phyloP scores from a whole-genome alignment of 108 stramenopile species.

The Mediolabrus comicus region DNA sequence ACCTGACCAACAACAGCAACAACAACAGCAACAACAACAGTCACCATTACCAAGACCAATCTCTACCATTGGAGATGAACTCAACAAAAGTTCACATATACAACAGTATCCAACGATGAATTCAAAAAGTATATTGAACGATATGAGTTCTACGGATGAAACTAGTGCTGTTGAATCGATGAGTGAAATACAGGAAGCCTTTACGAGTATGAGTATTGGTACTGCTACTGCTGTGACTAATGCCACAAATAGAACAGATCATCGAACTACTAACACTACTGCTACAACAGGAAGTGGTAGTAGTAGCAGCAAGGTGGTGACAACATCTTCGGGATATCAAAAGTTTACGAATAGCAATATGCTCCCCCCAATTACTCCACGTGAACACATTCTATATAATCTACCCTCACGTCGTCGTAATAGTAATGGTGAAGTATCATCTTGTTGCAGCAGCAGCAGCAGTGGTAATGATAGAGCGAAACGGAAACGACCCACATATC shows the following conservation, averaged over 20 bases:
- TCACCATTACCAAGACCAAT: neutral
- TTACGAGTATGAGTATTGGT: neutral
- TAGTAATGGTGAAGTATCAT: neutral
- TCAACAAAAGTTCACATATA: neutral
- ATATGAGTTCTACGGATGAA: neutral
- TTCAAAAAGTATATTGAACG: neutral
- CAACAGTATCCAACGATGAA: neutral
- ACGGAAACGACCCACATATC: conserved; percentile 27
- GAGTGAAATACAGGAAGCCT: neutral
- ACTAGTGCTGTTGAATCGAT: neutral
- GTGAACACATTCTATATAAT: neutral
- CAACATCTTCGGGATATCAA: neutral
- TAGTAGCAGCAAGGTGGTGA: neutral
- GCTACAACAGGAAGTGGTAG: too few relatives aligned
- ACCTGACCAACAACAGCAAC: too few relatives aligned
- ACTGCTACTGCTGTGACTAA: neutral
- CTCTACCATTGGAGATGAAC: neutral
- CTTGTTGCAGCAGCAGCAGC: neutral
- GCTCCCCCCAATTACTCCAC: neutral
- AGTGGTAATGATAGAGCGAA: neutral
- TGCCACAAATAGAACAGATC: too few relatives aligned
- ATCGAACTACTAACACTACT: neutral
- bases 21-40: too few relatives aligned
- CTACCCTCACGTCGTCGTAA: neutral
- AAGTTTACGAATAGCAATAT: neutral